Percentiles rank a stretch among this genome's conserved stretches.
Evolutionary conservation across 2,329 filamentous ascomycete genomes (phyloP).

Genomic region (Fusarium equiseti): DNA sequence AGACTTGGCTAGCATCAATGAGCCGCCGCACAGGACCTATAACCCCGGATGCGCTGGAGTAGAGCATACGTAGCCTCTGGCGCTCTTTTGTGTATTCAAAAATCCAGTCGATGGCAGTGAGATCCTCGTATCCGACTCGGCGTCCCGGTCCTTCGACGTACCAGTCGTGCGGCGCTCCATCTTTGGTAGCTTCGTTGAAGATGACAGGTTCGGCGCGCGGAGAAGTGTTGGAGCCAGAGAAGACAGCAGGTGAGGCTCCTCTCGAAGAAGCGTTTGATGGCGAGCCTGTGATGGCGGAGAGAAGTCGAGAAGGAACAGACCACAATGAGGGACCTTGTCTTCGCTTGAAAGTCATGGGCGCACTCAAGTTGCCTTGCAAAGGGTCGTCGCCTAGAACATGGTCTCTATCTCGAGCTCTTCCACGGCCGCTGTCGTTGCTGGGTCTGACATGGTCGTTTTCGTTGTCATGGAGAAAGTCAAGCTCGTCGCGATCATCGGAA

Average conservation of each 20-base stretch:
- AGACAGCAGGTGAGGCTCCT: conserved; percentile 37
- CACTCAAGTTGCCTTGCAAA: conserved; percentile 61
- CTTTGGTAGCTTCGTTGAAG: conserved; percentile 54
- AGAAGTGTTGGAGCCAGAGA: conserved; percentile 24
- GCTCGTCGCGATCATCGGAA: conserved; percentile 60
- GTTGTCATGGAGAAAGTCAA: conserved; percentile 56
- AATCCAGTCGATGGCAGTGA: conserved; percentile 99
- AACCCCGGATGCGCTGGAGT: conserved; percentile 75
- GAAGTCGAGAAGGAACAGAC: conserved; percentile 60
- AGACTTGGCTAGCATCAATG: conserved; percentile 89
- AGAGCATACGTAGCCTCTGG: conserved; percentile 83
- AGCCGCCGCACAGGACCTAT: conserved; percentile 79
- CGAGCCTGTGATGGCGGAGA: conserved; percentile 60
- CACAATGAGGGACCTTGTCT: conserved; percentile 67
- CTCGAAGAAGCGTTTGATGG: conserved; percentile 30
- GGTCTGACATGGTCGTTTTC: conserved; percentile 37
- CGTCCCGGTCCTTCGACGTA: conserved; percentile 89
- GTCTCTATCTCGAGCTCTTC: conserved; percentile 19
- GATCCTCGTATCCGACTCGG: conserved; percentile 92
- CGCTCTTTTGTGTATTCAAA: conserved; percentile 98
- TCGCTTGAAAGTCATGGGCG: conserved; percentile 78
- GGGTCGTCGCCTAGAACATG: conserved; percentile 68
- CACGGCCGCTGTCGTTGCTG: conserved; percentile 38
- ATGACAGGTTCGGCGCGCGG: conserved; percentile 24
- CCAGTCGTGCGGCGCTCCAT: conserved; percentile 77